phyloP scores from a whole-genome alignment of 1,284 basidiomycete species.

The Ceraceosorus bombacis region DNA sequence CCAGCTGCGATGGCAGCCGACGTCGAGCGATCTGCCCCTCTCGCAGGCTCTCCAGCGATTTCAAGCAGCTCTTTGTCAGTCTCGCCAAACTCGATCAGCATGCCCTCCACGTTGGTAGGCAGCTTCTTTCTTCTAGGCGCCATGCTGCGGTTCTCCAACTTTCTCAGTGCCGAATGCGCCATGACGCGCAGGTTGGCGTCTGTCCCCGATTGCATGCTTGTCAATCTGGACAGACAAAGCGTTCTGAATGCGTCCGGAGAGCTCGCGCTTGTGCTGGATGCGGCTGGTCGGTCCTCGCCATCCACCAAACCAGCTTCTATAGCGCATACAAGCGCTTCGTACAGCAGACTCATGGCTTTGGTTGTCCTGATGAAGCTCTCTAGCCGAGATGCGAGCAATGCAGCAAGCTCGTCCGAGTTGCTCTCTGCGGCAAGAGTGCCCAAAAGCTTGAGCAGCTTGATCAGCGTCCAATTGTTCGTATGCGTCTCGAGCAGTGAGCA shows the following conservation, averaged over 20 bases:
- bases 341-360: conserved; percentile 85
- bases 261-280: too few species aligned
- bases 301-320: conserved; percentile 90
- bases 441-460: conserved; percentile 83
- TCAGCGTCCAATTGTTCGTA: conserved; percentile 98
- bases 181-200: not conserved
- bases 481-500: conserved; percentile 91
- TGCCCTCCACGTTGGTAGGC: not conserved
- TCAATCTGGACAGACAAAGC: not conserved
- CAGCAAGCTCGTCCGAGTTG: conserved; percentile 67
- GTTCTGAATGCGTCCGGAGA: not conserved
- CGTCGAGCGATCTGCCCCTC: not conserved
- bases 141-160: not conserved
- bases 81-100: not conserved
- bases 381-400: conserved; percentile 85
- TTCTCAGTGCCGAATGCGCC: not conserved
- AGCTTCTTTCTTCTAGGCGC: not conserved
- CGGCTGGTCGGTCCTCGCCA: conserved; percentile 4
- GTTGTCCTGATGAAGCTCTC: conserved; percentile 92
- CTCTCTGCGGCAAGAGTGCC: conserved; percentile 66
- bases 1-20: not conserved
- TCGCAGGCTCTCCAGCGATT: not conserved
- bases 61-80: not conserved
- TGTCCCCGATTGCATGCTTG: not conserved
- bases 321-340: conserved; percentile 96